Evolutionary conservation across 768 basidiomycete genomes (phyloP).

Genomic region (Hypholoma fasciculare): DNA sequence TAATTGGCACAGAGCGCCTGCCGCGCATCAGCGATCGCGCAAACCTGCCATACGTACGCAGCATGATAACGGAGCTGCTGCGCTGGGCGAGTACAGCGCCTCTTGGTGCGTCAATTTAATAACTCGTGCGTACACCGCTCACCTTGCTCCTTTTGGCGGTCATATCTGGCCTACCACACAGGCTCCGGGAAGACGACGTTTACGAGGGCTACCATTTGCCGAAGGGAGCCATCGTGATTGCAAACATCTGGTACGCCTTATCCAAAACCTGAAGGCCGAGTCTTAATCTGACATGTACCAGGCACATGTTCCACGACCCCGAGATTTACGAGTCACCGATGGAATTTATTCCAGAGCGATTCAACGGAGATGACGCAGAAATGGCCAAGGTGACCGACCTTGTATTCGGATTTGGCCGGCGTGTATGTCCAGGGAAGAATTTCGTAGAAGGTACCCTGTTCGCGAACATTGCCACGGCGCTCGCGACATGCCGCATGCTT

Average conservation of each 20-base stretch:
- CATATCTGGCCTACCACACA: constrained; percentile 21
- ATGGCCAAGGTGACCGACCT: constrained; percentile 35
- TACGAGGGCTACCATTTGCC: constrained; percentile 23
- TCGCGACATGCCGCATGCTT: constrained; percentile 33
- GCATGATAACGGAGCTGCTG: constrained; percentile 44
- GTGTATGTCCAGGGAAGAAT: constrained; percentile 43
- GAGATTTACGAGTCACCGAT: constrained; percentile 51
- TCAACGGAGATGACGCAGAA: constrained; percentile 36
- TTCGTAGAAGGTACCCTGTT: constrained; percentile 31
- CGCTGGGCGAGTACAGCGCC: constrained; percentile 47
- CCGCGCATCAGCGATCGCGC: constrained; percentile 40
- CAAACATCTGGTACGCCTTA: constrained; percentile 45
- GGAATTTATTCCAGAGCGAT: constrained; percentile 60
- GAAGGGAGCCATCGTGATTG: constrained; percentile 49
- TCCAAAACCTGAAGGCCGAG: background rate
- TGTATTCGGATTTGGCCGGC: constrained; percentile 42
- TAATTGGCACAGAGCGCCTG: constrained; percentile 36
- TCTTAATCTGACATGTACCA: constrained; percentile 1
- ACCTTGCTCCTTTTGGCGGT: background rate
- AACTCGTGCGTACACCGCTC: background rate
- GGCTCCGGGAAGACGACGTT: constrained; percentile 17
- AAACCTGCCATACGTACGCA: constrained; percentile 50
- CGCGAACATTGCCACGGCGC: constrained; percentile 27
- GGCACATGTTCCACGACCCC: constrained; percentile 58
- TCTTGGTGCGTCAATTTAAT: constrained; percentile 27